Evolutionary conservation across 2,329 filamentous ascomycete genomes (phyloP), one percentile per base, ranked within the genome.

Genomic region (Uncinocarpus reesii): DNA sequence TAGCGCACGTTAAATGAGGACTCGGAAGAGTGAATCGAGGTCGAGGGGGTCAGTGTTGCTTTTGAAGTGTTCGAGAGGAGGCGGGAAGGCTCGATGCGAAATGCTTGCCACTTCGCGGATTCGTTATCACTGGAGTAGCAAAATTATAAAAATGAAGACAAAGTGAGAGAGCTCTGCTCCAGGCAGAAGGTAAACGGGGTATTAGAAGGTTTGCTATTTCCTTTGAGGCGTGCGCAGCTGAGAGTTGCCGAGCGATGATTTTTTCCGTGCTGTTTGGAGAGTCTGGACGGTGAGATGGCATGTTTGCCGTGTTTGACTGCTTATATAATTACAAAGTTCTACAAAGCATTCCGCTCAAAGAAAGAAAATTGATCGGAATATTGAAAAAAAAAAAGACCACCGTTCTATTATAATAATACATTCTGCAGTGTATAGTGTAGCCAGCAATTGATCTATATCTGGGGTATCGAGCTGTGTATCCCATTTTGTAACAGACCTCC

Each of bases 61-160:
- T 40, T 24, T 40, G 31, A 13, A 21, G 31, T 40, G 26, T n/a
- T n/a, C n/a, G 20, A 34, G 31, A 35, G 15, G 11, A 43, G 3
- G 15, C 15, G 18, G 52, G 52, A 53, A 53, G 48, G 48, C 40
- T 49, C 52, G 46, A 51, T 38, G 42, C n/a, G 21, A 49, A 34
- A 49, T 35, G 18, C 32, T 23, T 43, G 41, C 47, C 47, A 20
- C 43, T 26, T 28, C 20, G 42, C 29, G 18, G 43, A 8, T n/a
- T 18, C 21, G 24, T 41, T 13, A n/a, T 40, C 45, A 48, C 34
- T 15, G 36, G 20, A 31, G 31, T 26, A 45, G 40, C 23, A 42
- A 42, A n/a, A 40, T 40, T 29, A 36, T 28, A 20, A 49, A 24
- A 24, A 37, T 7, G 20, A 13, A 15, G 32, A 13, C 24, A 18